These are phyloP conservation scores for Hypoxylon sp. DNA, from an alignment of 2,329 filamentous ascomycete genomes.

Conservation along the genomic window DNA sequence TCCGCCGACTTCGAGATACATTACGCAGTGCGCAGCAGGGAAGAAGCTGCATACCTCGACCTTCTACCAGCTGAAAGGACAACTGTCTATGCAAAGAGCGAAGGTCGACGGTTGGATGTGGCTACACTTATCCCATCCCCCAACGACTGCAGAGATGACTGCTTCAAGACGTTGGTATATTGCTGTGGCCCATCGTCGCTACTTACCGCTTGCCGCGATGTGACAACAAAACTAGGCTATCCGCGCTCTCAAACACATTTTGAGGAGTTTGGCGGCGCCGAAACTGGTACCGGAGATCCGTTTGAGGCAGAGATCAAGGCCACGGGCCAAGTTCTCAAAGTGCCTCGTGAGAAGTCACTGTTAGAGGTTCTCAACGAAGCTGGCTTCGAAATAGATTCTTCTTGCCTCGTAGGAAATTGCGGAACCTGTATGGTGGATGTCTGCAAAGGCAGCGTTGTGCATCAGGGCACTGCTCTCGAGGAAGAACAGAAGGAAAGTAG, in stretches of 20 bases:
- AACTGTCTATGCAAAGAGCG: constrained; percentile 49
- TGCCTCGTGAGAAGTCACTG: constrained; percentile 52
- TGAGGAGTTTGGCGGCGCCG: constrained; percentile 51
- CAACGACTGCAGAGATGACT: constrained; percentile 40
- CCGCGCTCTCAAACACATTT: constrained; percentile 49
- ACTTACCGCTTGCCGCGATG: constrained; percentile 44
- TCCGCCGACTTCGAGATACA: constrained; percentile 49
- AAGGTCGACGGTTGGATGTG: constrained; percentile 47
- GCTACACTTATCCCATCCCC: constrained; percentile 58
- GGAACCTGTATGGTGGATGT: constrained; percentile 53
- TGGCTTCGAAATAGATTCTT: constrained; percentile 54
- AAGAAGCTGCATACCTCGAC: constrained; percentile 52
- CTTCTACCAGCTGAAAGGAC: constrained; percentile 46
- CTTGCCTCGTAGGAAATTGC: constrained; percentile 54
- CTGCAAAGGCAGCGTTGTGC: constrained; percentile 50
- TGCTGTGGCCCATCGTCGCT: constrained; percentile 52
- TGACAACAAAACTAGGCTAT: constrained; percentile 46
- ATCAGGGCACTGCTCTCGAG: constrained; percentile 51
- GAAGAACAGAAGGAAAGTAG: constrained; percentile 50
- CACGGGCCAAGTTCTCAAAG: constrained; percentile 47
- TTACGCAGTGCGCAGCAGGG: constrained; percentile 51
- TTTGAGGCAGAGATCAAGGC: constrained; percentile 52
- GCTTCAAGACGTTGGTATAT: constrained; percentile 51
- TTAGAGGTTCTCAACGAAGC: constrained; percentile 53
- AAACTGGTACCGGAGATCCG: constrained; percentile 51